Base-by-base conservation (phyloP, 371 early-diverging fungal species). In the Rhizopus stolonifer region DNA sequence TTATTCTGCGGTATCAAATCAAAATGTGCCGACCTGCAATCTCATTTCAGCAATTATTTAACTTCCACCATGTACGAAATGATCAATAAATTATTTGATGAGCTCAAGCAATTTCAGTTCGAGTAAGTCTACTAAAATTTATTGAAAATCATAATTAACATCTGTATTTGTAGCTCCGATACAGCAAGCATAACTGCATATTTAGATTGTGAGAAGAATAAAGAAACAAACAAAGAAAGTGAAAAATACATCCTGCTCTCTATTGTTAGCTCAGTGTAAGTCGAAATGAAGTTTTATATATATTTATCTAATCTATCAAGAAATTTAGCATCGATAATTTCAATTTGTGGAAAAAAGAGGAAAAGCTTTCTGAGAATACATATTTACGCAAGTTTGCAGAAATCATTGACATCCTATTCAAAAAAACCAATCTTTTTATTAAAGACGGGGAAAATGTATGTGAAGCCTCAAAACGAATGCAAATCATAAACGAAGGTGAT, bases 181-280 rank as follows among this genome's bases (percentile, higher is more conserved):
- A 40, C 42, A 0, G 26, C 42, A 50, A 29, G 7, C 18, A 40
- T 50, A 50, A 50, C 13, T 40, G 18, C 42, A 26, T 50, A 50
- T 40, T 42, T 50, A 29, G 51, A 50, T 9, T 40, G 19, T 29
- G 51, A 50, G 51, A 50, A 50, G 51, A 50, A 50, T 50, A 50
- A 40, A 2, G 51, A 50, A 40, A 42, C 42, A 50, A 43, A 43
- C 2, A 52, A 52, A 52, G 43, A 43, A 52, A 52, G 44, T 43
- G 43, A 52, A 52, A 52, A 52, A 34, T 52, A 45, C 13, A 52
- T 52, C 23, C 44, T 52, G 34, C 53, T 52, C 33, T 52, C 53
- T 45, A 52, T 45, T 52, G 44, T 52, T 52, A 52, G 53, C 45
- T 52, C 53, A 32, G 14, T 52, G 53, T 45, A 53, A 45, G 54